These are phyloP conservation scores for Phytophthora pinifolia DNA, from an alignment of 352 stramenopile species.

Conservation along the genomic window DNA sequence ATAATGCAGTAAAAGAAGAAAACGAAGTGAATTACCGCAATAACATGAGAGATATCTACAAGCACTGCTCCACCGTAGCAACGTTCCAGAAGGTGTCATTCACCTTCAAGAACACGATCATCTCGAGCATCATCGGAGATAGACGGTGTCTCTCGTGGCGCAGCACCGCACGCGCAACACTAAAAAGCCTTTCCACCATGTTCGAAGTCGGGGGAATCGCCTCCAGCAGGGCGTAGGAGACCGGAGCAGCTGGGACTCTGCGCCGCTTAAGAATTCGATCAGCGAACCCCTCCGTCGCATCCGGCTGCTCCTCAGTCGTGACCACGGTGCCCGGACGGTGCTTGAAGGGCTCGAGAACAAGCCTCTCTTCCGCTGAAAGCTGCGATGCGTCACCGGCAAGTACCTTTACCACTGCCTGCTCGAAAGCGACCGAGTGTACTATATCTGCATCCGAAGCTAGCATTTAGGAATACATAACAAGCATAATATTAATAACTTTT, in stretches of 20 bases:
- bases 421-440: neutral
- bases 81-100: neutral
- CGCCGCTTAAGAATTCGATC: neutral
- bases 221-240: neutral
- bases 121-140: neutral
- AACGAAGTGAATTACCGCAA: neutral
- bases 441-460: neutral
- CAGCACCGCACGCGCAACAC: neutral
- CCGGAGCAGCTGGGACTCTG: neutral
- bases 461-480: neutral
- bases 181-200: neutral
- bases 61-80: neutral
- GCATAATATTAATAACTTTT: neutral
- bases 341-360: neutral
- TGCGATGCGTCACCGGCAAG: neutral
- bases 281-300: neutral
- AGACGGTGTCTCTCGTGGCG: neutral
- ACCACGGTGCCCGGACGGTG: neutral
- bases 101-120: neutral
- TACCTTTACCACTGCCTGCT: conserved; percentile 1
- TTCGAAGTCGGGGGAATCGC: neutral
- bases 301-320: neutral
- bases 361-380: neutral
- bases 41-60: neutral
- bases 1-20: neutral